Conservation (phyloP, 78 protist genomes). For the Dictyostelium citrinum region DNA sequence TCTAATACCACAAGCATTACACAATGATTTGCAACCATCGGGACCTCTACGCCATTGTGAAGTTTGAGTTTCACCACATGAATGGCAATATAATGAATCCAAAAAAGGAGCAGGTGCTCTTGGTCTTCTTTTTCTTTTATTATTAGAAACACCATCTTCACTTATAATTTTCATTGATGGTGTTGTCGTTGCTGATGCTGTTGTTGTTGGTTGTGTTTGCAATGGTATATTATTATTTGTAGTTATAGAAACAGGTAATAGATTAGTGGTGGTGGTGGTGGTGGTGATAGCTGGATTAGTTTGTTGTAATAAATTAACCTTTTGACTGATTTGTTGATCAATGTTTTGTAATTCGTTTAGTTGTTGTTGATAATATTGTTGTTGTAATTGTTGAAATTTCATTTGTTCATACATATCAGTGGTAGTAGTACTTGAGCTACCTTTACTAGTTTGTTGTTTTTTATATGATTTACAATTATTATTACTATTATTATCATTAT, state of each 20-base stretch:
- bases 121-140: slow-evolving; percentile 63
- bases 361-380: slow-evolving; percentile 27
- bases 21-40: slow-evolving; percentile 75
- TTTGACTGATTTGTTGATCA: neutral
- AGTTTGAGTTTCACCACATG: slow-evolving; percentile 73
- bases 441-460: neutral
- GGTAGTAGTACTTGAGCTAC: neutral
- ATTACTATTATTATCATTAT: neutral
- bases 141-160: neutral
- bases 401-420: neutral
- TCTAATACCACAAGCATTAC: slow-evolving; percentile 79
- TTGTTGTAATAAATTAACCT: neutral
- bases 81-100: slow-evolving; percentile 40
- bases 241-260: neutral
- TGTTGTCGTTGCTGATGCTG: no score
- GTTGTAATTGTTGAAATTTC: slow-evolving; percentile 2
- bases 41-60: slow-evolving; percentile 79
- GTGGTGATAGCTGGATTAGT: neutral
- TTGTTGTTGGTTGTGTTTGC: neutral
- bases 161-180: neutral
- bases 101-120: slow-evolving; percentile 80
- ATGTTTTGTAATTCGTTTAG: neutral
- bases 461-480: neutral
- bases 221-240: neutral
- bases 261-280: neutral